phyloP scores from a whole-genome alignment of 139 green algal species.

The Yamagishiella unicocca region DNA sequence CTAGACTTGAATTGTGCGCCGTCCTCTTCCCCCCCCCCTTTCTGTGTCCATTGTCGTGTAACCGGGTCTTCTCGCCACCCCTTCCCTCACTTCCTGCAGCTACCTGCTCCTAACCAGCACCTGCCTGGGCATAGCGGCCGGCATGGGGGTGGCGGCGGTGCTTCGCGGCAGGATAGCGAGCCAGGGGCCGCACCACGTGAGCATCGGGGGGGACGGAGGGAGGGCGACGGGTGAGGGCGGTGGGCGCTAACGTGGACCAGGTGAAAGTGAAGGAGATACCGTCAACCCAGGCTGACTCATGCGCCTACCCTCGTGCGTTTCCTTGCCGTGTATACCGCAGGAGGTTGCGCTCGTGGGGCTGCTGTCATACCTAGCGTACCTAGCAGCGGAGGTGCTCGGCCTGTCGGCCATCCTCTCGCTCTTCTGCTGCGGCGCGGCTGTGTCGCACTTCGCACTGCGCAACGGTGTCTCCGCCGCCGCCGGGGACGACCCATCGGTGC shows the following conservation, averaged over 20 bases:
- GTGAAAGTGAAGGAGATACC: neutral
- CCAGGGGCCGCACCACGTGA: slow-evolving; percentile 62
- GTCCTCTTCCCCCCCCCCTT: neutral
- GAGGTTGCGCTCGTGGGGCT: slow-evolving; percentile 78
- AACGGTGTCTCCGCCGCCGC: slow-evolving; percentile 48
- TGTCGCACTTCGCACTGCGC: slow-evolving; percentile 85
- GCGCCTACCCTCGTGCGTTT: neutral
- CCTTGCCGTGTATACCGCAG: slow-evolving; percentile 23
- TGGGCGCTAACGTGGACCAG: neutral
- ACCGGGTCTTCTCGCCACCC: neutral
- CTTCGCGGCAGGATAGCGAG: slow-evolving; percentile 33
- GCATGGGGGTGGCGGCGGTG: slow-evolving; percentile 51
- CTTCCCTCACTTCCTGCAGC: neutral
- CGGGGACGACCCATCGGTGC: neutral
- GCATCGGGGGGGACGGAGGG: neutral
- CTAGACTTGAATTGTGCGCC: neutral
- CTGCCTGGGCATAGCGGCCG: slow-evolving; percentile 53
- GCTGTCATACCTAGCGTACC: slow-evolving; percentile 85
- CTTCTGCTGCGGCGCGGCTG: slow-evolving; percentile 87
- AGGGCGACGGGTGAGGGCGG: neutral
- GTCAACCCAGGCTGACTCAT: neutral
- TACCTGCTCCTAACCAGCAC: slow-evolving; percentile 64
- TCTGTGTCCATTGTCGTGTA: neutral
- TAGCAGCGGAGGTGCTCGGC: slow-evolving; percentile 82
- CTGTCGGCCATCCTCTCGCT: slow-evolving; percentile 89